Conservation (phyloP, 768 basidiomycete species). For the Pluteus cervinus region DNA sequence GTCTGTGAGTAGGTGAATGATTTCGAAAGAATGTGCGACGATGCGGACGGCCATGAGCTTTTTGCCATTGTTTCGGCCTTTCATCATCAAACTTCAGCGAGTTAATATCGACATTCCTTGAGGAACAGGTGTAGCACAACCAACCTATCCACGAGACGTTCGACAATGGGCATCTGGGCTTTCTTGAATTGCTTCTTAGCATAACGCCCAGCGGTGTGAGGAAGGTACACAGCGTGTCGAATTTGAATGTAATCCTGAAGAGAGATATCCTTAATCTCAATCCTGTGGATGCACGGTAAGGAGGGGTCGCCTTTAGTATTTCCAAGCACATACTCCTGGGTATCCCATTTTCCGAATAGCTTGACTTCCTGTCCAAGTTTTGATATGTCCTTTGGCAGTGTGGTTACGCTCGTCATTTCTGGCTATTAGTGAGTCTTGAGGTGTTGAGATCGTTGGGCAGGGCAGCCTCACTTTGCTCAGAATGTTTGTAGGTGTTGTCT, state of each 20-base stretch:
- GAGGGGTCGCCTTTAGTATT: slow-evolving; percentile 2
- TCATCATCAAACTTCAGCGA: slow-evolving; percentile 90
- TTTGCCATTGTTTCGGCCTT: slow-evolving; percentile 99
- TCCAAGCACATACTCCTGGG: slow-evolving; percentile 74
- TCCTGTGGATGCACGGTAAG: slow-evolving; percentile 39
- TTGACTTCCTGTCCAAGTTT: slow-evolving; percentile 83
- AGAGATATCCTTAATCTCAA: slow-evolving; percentile 99
- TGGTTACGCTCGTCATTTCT: slow-evolving; percentile 60
- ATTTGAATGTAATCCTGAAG: slow-evolving; percentile 99
- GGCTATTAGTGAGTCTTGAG: slow-evolving; percentile 21
- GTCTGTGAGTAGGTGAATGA: slow-evolving; percentile 99
- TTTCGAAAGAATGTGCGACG: slow-evolving; percentile 98
- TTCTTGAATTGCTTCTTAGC: slow-evolving; percentile 99
- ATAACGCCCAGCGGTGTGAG: slow-evolving; percentile 98
- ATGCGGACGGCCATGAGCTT: slow-evolving; percentile 99
- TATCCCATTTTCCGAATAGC: slow-evolving; percentile 99
- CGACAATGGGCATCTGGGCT: slow-evolving; percentile 99
- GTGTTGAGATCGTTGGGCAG: slow-evolving; percentile 26
- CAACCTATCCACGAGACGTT: slow-evolving; percentile 96
- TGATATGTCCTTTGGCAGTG: slow-evolving; percentile 79
- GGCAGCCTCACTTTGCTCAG: slow-evolving; percentile 27
- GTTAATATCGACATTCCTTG: not conserved
- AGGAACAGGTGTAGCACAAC: slow-evolving; percentile 15
- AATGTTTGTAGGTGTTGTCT: slow-evolving; percentile 45
- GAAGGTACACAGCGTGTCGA: slow-evolving; percentile 94